A percentile compares a stretch with the other conserved stretches of the same genome.
These are phyloP conservation scores for Ceratocystis eucalypticola DNA, from an alignment of 2,329 filamentous ascomycete genomes.

Conservation along the genomic window DNA sequence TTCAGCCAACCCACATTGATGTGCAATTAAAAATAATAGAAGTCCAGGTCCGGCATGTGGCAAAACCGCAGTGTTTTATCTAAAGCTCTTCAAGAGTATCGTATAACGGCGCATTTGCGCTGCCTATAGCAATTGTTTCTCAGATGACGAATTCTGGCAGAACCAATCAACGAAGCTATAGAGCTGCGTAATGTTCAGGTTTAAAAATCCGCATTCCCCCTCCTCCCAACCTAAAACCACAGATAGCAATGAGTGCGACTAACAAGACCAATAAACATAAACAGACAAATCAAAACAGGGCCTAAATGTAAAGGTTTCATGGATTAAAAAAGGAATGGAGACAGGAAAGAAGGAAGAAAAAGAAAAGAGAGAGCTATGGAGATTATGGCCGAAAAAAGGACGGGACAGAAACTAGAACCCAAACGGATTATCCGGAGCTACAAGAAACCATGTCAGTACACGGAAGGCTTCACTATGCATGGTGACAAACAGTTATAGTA, in stretches of 20 bases:
- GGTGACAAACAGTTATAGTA: neutral
- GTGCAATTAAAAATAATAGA: too few species aligned
- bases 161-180: too few species aligned
- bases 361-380: constrained; percentile 4
- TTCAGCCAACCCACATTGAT: too few species aligned
- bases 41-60: too few species aligned
- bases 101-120: too few species aligned
- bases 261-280: neutral
- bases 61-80: too few species aligned
- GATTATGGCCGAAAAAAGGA: constrained; percentile 10
- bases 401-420: constrained; percentile 31
- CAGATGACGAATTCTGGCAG: too few species aligned
- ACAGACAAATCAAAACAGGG: constrained; percentile 3
- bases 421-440: constrained; percentile 42
- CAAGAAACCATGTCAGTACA: constrained; percentile 14
- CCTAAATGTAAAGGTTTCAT: neutral
- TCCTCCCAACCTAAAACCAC: too few species aligned
- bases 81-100: too few species aligned
- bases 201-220: too few species aligned
- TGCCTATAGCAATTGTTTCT: too few species aligned
- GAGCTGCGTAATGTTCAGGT: too few species aligned
- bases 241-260: neutral
- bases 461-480: neutral
- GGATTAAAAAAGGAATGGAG: constrained; percentile 4
- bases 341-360: constrained; percentile 9